A percentile compares a stretch with the other conserved stretches of the same genome.
Evolutionary conservation across 2,329 filamentous ascomycete genomes (phyloP).

Genomic region (Clonostachys solani): DNA sequence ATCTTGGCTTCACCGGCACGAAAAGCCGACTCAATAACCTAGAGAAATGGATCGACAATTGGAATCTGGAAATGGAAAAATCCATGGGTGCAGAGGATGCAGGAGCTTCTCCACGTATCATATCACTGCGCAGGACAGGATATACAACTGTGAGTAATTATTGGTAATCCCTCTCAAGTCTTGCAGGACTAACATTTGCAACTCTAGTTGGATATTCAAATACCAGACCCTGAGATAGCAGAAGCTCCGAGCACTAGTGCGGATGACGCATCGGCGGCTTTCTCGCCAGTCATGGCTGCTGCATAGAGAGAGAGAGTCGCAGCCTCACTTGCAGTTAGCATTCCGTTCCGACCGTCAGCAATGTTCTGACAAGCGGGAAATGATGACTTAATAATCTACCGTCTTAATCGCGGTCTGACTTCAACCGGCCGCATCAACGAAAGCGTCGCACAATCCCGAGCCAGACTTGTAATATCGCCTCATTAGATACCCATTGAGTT

Average conservation of each 20-base stretch:
- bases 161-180: neutral
- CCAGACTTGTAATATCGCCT: too few relatives aligned
- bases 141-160: constrained; percentile 69
- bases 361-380: neutral
- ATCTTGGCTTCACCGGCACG: constrained; percentile 71
- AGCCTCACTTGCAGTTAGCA: neutral
- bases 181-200: neutral
- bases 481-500: too few relatives aligned
- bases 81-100: constrained; percentile 44
- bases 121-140: constrained; percentile 75
- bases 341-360: neutral
- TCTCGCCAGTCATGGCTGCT: constrained; percentile 9
- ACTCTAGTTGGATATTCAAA: constrained; percentile 72
- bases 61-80: constrained; percentile 70
- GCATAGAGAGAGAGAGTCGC: too few relatives aligned
- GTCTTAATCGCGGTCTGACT: too few relatives aligned
- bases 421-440: too few relatives aligned
- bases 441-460: too few relatives aligned
- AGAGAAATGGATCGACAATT: constrained; percentile 79
- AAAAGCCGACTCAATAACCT: constrained; percentile 68
- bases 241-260: constrained; percentile 40
- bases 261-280: constrained; percentile 25
- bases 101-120: constrained; percentile 61
- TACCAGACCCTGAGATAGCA: constrained; percentile 71
- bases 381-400: neutral